Evolutionary conservation across 768 basidiomycete species (phyloP), one percentile per base, ranked within the genome.

Genomic region (Mycena amicta): DNA sequence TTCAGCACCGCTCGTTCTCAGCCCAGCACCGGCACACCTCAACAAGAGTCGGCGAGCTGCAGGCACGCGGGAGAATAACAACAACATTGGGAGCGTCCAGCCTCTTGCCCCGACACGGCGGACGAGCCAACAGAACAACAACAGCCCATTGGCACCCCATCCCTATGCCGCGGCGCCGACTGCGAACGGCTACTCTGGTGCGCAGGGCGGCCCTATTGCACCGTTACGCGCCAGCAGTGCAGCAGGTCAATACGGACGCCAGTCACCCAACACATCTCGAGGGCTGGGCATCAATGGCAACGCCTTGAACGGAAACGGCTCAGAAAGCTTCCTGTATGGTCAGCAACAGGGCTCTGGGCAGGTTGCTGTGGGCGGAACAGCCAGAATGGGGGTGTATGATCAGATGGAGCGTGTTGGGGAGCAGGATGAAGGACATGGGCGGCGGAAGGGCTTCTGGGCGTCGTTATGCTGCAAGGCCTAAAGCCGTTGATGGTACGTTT

Each of bases 131-230:
- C 83, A 82, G 52, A 82, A 82, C 18, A 76, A 70, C 75, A 76
- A 70, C 75, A 27, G 67, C 60, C 18, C 77, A 74, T 55, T 87
- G 39, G 73, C 80, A 20, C 80, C 86, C 28, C 90, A 92, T 68
- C 90, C 90, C 29, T 92, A 92, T 56, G 90, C 89, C 8, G 77
- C 82, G 31, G 83, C 85, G 5, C 83, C 86, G 5, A 82, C 78
- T 55, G 75, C 83, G 1, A 80, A 76, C 41, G 83, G 81, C 3
- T 86, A 85, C 18, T 71, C 70, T 26, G 72, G 74, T 33, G 67
- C 66, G 5, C 71, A 72, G 57, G 69, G 72, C 55, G 72, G 76
- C 23, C 53, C 62, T 22, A 60, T 64, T 15, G 37, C 59, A n/a
- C 62, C 62, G 3, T 40, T 63, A 43, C 58, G 62, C 18, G 59